Base-by-base conservation (phyloP, 2,329 filamentous ascomycete genomes). In the Epichloe sylvatica region DNA sequence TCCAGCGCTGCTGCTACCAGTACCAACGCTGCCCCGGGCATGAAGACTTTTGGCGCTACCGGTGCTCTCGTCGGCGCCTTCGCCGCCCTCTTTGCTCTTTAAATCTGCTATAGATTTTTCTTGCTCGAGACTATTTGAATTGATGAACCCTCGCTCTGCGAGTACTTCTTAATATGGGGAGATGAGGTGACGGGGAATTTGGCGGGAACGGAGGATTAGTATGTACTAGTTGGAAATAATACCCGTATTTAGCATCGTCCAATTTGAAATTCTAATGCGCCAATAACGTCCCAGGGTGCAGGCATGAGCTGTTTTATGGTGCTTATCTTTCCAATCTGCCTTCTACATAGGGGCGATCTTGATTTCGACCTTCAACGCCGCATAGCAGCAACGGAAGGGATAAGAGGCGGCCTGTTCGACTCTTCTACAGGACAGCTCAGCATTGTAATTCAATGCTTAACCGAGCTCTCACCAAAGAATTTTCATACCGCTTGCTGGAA, bases 61-160 rank as follows among this genome's bases (percentile, higher is more conserved):
- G 67, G 67, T 21, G 70, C 70, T 36, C 47, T 77, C 17, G 53
- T 75, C 49, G 75, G 72, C 54, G 62, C 76, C 50, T 23, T 73
- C 23, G 75, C 69, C 55, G 75, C 73, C 51, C 56, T 77, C 53
- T 55, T 77, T 49, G 72, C 72, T 57, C 59, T 78, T 59, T 79
- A 74, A 70, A 60, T 52, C 2, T 51, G 9, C 13, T 8, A 1
- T 19, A 39, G 5, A 21, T 12, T 23, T 34, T 47, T 11, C 1
- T 35, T 33, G 13, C 13, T 19, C 11, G 33, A 36, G n/a, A 30
- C 12, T 36, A 46, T 17, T 12, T 17, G 12, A 17, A 36, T 25
- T n/a, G 21, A 12, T 21, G 38, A 15, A 6, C 9, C 3, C 30
- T 46, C 25, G 30, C 3, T 25, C 6, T 41, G 37, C 38, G 17